phyloP scores from a whole-genome alignment of 2,329 filamentous ascomycete species.

The Paraphoma chrysanthemicola region DNA sequence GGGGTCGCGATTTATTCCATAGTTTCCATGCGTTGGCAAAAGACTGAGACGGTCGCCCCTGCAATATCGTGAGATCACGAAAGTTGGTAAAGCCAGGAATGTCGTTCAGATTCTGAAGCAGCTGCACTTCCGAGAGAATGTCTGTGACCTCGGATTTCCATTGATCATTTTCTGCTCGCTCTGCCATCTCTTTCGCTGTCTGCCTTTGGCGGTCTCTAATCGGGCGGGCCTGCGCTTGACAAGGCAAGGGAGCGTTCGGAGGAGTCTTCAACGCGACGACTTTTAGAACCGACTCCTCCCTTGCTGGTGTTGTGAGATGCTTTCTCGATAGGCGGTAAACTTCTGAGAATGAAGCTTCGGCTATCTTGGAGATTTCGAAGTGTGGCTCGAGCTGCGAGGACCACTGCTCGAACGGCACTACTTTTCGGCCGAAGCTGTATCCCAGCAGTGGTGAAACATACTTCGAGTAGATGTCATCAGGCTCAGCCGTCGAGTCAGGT shows the following conservation, averaged over 20 bases:
- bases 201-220: constrained; percentile 58
- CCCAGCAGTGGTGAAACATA: constrained; percentile 37
- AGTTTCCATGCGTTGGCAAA: constrained; percentile 57
- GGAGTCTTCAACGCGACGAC: constrained; percentile 47
- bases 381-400: constrained; percentile 48
- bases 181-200: constrained; percentile 27
- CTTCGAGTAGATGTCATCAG: constrained; percentile 30
- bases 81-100: constrained; percentile 70
- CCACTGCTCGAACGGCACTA: constrained; percentile 51
- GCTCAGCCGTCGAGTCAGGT: constrained; percentile 28
- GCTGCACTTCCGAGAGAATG: constrained; percentile 55
- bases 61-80: constrained; percentile 64
- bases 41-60: constrained; percentile 60
- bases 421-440: constrained; percentile 33
- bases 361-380: constrained; percentile 65
- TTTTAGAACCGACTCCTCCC: constrained; percentile 57
- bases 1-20: constrained; percentile 53
- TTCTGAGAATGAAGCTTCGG: constrained; percentile 71
- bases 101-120: constrained; percentile 64
- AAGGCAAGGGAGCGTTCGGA: constrained; percentile 41
- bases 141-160: constrained; percentile 54
- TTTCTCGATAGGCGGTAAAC: constrained; percentile 64
- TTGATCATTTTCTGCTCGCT: constrained; percentile 46
- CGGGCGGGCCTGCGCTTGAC: constrained; percentile 34
- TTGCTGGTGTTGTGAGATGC: constrained; percentile 19